Evolutionary conservation across 2,329 filamentous ascomycete species (phyloP), one percentile per base, ranked within the genome.

Genomic region (Gliomastix tumulicola): DNA sequence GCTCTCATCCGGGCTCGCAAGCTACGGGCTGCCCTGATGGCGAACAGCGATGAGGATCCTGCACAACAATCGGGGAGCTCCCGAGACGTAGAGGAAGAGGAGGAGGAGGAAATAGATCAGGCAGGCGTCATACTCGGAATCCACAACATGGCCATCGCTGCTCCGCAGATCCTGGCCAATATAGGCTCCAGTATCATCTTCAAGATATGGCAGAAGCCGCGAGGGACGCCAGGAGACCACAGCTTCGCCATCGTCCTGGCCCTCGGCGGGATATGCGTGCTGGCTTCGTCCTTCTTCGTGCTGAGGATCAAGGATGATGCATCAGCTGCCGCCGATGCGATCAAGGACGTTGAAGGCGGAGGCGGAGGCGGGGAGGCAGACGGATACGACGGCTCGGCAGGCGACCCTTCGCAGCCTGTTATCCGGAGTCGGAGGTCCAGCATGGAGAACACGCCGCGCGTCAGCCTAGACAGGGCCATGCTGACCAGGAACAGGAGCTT

Each of bases 131-230:
- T 97, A 31, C 73, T 97, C 3, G 90, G 90, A 8, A 88, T 97
- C 37, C 90, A 97, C 67, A 97, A 97, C 58, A 90, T 97, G 63
- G 83, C 89, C 13, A 85, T 97, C 47, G 88, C 89, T 1, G 81
- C 88, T 6, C 90, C 90, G 2, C 90, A 97, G 56, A 89, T 96
- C 42, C 73, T 96, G 37, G 88, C 90, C 10, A 96, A 88, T 6
- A 64, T 96, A 20, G 79, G 84, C 18, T 90, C 86, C 41, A 88
- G 84, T 52, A 67, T 84, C 41, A 84, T 97, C 43, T 97, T 97
- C 66, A 82, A 79, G 53, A 65, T 82, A 28, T 74, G 90, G 50
- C 89, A 97, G 63, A 95, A 94, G 59, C 88, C 87, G 1, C 74
- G 90, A 44, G 89, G 88, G 5, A 76, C 74, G 5, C 83, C 87